Base-by-base conservation (phyloP, 495 filamentous ascomycete genomes). In the Aspergillus leporis region DNA sequence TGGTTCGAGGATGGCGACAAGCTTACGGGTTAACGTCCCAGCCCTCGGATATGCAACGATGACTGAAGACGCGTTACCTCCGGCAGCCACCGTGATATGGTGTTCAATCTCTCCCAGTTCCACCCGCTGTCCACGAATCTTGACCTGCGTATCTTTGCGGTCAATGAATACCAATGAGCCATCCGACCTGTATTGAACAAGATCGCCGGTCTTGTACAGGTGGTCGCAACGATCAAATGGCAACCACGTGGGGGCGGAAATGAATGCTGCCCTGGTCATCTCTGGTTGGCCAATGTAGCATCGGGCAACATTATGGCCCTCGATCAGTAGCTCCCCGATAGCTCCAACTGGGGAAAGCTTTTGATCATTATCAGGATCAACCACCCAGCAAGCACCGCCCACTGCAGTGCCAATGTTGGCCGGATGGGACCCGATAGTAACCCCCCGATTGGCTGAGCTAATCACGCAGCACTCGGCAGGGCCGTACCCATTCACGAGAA, bases 291-390 rank as follows among this genome's bases (percentile, higher is more conserved):
- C 74, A 10, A 83, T 66, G 53, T 86, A 86, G 0, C 78, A 76
- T 0, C 70, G 61, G 0, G 71, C 81, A 2, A 84, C 67, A 77
- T 70, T 6, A 77, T 78, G 0, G 81, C 83, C 47, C 65, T 81
- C 76, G 36, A 87, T 66, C 16, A 81, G 55, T 38, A 86, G 68
- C 61, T 87, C 84, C 8, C 84, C 84, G 4, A 81, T 66, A 4
- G 70, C 65, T 2, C 83, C 83, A 32, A 85, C 59, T 0, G 81
- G 79, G 13, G 76, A 63, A 4, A 87, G 71, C 41, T 80, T 57
- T 43, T 80, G 72, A 55, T 81, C 64, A 6, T 67, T 58, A 38
- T 81, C 73, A 3, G 47, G 51, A 16, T 64, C 49, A 14, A 55
- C 45, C 5, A 64, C 30, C 62, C 62, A 64, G 5, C 16, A 6